Evolutionary conservation across 2,329 filamentous ascomycete species (phyloP).

Genomic region (Phyllosticta paracitricarpa): DNA sequence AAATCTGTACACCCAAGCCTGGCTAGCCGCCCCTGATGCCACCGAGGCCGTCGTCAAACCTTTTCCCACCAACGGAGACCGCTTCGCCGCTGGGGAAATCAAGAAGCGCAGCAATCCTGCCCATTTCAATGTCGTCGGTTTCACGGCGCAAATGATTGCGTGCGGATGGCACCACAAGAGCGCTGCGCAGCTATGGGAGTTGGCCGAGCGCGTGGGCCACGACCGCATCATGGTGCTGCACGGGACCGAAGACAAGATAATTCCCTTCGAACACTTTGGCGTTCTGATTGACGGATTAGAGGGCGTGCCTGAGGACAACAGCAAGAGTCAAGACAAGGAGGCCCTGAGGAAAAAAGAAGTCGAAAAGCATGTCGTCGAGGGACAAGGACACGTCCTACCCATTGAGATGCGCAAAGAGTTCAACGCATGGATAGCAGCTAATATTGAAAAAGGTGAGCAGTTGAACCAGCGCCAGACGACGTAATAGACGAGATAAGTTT

Average conservation of each 20-base stretch:
- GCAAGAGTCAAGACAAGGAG: conserved; percentile 19
- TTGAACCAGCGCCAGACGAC: conserved; percentile 23
- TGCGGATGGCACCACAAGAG: conserved; percentile 73
- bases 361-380: conserved; percentile 54
- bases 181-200: conserved; percentile 50
- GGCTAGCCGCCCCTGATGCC: conserved; percentile 52
- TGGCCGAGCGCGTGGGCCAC: conserved; percentile 61
- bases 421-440: conserved; percentile 51
- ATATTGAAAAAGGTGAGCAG: conserved; percentile 44
- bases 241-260: conserved; percentile 68
- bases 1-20: conserved; percentile 56
- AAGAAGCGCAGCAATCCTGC: conserved; percentile 54
- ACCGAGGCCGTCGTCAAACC: conserved; percentile 25
- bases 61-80: conserved; percentile 70
- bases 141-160: conserved; percentile 68
- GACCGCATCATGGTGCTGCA: conserved; percentile 69
- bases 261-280: conserved; percentile 58
- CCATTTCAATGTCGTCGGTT: conserved; percentile 55
- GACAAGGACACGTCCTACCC: conserved; percentile 64
- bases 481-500: not conserved
- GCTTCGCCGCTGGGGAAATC: conserved; percentile 72
- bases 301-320: conserved; percentile 19
- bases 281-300: conserved; percentile 54
- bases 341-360: conserved; percentile 32
- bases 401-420: conserved; percentile 64